A percentile compares a stretch with the other conserved stretches of the same genome.
phyloP scores from a whole-genome alignment of 2,329 filamentous ascomycete species.

The Diaporthe ampelina region DNA sequence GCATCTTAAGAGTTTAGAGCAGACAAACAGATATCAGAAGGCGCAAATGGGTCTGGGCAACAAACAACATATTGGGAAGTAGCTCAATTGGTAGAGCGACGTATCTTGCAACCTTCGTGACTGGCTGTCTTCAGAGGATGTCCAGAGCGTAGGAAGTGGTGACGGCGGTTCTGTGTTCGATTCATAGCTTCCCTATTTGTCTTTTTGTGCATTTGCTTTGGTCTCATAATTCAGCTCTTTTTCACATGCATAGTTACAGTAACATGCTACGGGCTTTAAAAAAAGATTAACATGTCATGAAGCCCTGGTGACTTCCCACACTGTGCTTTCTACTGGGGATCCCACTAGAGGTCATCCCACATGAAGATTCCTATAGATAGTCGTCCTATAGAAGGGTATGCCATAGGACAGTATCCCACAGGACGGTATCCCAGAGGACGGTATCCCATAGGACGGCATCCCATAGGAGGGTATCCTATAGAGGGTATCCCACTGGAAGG shows the following conservation, averaged over 20 bases:
- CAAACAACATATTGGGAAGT: not conserved
- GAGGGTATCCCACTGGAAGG: too few relatives aligned
- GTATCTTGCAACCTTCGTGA: not conserved
- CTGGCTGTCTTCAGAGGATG: conserved; percentile 6
- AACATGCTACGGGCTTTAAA: not conserved
- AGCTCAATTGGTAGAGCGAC: conserved; percentile 9
- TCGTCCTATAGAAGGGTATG: not conserved
- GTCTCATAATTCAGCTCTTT: not conserved
- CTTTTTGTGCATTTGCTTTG: not conserved
- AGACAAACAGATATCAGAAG: not conserved
- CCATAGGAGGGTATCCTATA: too few relatives aligned
- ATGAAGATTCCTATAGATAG: too few relatives aligned
- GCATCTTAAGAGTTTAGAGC: not conserved
- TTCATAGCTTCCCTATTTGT: not conserved
- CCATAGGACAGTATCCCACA: too few relatives aligned
- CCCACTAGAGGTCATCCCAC: not conserved
- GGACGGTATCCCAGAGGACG: too few relatives aligned
- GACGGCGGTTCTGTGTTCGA: conserved; percentile 33
- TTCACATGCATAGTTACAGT: not conserved
- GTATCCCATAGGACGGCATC: too few relatives aligned
- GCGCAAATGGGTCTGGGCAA: not conserved
- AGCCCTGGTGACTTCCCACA: not conserved
- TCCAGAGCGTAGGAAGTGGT: conserved; percentile 1
- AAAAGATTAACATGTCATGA: not conserved
- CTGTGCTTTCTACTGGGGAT: not conserved